These are phyloP conservation scores for Elsinoe australis DNA, from an alignment of 2,329 filamentous ascomycete species.

Conservation along the genomic window DNA sequence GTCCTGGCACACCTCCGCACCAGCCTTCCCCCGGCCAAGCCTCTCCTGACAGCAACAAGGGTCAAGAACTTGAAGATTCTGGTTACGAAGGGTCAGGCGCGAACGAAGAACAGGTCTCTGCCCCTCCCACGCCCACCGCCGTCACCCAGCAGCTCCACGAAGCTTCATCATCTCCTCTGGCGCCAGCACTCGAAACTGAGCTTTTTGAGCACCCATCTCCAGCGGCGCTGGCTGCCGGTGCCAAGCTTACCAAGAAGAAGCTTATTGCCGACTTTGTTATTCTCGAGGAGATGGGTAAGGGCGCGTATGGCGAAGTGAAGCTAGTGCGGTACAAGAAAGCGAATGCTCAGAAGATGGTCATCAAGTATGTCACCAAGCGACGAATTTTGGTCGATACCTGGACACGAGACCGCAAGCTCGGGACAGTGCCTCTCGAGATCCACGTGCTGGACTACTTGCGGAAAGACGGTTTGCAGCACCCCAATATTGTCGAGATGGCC, in stretches of 20 bases:
- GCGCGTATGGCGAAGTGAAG: constrained; percentile 96
- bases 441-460: constrained; percentile 92
- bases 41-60: constrained; percentile 22
- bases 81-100: constrained; percentile 15
- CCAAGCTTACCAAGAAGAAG: constrained; percentile 53
- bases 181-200: constrained; percentile 24
- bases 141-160: constrained; percentile 43
- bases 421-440: constrained; percentile 92
- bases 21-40: constrained; percentile 73
- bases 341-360: constrained; percentile 71
- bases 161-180: constrained; percentile 19
- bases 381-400: constrained; percentile 97
- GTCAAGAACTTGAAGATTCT: constrained; percentile 7
- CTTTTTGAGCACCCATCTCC: constrained; percentile 34
- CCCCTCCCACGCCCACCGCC: constrained; percentile 32
- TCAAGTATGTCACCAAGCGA: constrained; percentile 96
- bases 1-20: constrained; percentile 62
- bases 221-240: constrained; percentile 28
- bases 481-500: constrained; percentile 62
- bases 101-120: not conserved
- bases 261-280: constrained; percentile 85
- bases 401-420: constrained; percentile 86
- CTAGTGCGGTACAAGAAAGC: constrained; percentile 73
- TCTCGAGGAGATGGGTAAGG: constrained; percentile 96
- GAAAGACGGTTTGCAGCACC: constrained; percentile 57